Evolutionary conservation across 495 filamentous ascomycete genomes (phyloP).

Genomic region (Entonaema liquescens): DNA sequence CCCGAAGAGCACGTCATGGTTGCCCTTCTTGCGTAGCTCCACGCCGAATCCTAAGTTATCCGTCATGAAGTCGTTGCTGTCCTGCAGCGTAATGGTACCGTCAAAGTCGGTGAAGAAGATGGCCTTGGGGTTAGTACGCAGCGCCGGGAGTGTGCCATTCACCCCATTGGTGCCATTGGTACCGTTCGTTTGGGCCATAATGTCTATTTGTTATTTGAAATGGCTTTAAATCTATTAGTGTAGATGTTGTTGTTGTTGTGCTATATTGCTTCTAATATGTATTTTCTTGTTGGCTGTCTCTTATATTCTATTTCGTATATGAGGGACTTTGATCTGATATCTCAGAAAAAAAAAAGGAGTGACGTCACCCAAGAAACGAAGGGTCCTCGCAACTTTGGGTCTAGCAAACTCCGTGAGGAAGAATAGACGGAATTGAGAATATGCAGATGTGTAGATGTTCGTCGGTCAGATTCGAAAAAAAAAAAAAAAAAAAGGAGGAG

Average conservation of each 20-base stretch:
- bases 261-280: not conserved
- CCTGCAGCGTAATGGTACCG: constrained; percentile 89
- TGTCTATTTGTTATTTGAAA: not conserved
- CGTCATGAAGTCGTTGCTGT: constrained; percentile 95
- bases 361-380: constrained; percentile 27
- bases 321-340: constrained; percentile 13
- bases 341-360: constrained; percentile 8
- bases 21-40: constrained; percentile 69
- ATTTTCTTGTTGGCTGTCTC: not conserved
- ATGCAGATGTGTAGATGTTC: not conserved
- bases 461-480: not conserved
- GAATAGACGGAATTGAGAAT: not conserved
- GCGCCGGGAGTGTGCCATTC: constrained; percentile 53
- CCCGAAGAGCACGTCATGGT: constrained; percentile 74
- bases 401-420: constrained; percentile 5
- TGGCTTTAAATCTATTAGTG: not conserved
- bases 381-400: not conserved
- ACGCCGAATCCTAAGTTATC: constrained; percentile 88
- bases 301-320: constrained; percentile 2
- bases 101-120: constrained; percentile 99
- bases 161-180: constrained; percentile 19
- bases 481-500: constrained; percentile 12
- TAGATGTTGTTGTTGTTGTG: not conserved
- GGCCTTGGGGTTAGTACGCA: constrained; percentile 76
- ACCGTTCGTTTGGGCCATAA: constrained; percentile 28